Conservation (phyloP, 192 early-diverging fungal genomes). For the Coemansia sp. region DNA sequence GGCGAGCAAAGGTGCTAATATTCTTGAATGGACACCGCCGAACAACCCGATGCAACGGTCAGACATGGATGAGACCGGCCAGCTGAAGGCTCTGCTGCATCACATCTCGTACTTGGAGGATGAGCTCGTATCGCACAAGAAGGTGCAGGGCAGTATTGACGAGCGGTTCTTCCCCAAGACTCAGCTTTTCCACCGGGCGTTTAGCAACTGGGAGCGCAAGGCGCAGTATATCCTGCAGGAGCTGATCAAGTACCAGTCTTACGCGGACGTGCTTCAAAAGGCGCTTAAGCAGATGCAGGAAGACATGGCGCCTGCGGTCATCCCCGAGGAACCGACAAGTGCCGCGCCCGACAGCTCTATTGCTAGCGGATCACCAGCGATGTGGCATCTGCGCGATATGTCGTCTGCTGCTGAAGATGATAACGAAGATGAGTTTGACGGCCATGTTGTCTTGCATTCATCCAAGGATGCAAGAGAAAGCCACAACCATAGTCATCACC, state of each 20-base stretch:
- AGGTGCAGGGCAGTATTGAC: conserved; percentile 54
- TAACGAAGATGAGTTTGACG: too few species aligned
- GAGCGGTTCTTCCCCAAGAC: conserved; percentile 60
- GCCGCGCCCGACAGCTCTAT: neutral
- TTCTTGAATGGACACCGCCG: conserved; percentile 54
- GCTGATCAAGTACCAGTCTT: conserved; percentile 81
- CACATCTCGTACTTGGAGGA: conserved; percentile 62
- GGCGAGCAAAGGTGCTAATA: conserved; percentile 30
- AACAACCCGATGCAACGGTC: conserved; percentile 54
- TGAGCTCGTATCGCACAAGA: conserved; percentile 69
- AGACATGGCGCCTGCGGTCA: conserved; percentile 27
- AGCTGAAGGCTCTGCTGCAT: conserved; percentile 63
- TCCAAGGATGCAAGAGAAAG: too few species aligned
- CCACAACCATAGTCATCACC: neutral
- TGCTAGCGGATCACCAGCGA: conserved; percentile 9
- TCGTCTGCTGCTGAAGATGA: too few species aligned
- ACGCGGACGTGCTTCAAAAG: conserved; percentile 69
- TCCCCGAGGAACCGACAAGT: conserved; percentile 33
- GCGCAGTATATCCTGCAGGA: conserved; percentile 75
- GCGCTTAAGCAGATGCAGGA: conserved; percentile 56
- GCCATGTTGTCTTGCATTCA: too few species aligned
- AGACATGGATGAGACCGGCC: conserved; percentile 52
- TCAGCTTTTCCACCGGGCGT: conserved; percentile 60
- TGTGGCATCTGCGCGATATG: conserved; percentile 8
- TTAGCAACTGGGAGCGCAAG: conserved; percentile 78